Percentiles rank a stretch among this genome's conserved stretches.
Conservation (phyloP, 345 rosid genomes). For the Heritiera fomes region DNA sequence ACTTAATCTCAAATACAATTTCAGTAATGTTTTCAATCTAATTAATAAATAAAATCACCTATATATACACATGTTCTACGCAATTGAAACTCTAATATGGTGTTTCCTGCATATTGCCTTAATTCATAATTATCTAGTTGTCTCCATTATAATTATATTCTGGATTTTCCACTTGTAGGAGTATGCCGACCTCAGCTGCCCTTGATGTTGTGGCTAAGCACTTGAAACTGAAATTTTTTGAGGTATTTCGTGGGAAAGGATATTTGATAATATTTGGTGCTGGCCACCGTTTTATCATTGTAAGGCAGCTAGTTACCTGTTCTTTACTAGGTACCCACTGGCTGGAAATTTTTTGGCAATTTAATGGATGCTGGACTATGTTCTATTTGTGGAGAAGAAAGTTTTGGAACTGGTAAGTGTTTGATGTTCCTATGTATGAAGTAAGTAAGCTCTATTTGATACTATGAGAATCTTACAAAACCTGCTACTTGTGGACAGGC, state of each 20-base stretch:
- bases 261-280: background rate
- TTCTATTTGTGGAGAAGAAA: conserved; percentile 98
- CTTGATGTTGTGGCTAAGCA: conserved; percentile 94
- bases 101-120: conserved; percentile 11
- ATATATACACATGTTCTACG: background rate
- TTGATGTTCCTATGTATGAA: conserved; percentile 1
- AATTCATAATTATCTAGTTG: background rate
- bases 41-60: background rate
- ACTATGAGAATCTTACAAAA: conserved; percentile 1
- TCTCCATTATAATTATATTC: background rate
- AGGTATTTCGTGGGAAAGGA: conserved; percentile 48
- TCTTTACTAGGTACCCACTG: conserved; percentile 80
- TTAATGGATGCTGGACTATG: conserved; percentile 98
- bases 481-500: conserved; percentile 46
- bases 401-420: conserved; percentile 95
- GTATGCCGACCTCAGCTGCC: conserved; percentile 99
- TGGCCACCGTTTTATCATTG: conserved; percentile 2
- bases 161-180: conserved; percentile 50
- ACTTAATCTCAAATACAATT: conserved; percentile 1
- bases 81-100: background rate
- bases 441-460: background rate
- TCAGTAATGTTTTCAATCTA: background rate
- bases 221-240: conserved; percentile 89
- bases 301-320: conserved; percentile 22
- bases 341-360: conserved; percentile 99